A percentile compares a stretch with the other conserved stretches of the same genome.
These are phyloP conservation scores for Cladophialophora psammophila DNA, from an alignment of 2,329 filamentous ascomycete genomes.

Conservation along the genomic window DNA sequence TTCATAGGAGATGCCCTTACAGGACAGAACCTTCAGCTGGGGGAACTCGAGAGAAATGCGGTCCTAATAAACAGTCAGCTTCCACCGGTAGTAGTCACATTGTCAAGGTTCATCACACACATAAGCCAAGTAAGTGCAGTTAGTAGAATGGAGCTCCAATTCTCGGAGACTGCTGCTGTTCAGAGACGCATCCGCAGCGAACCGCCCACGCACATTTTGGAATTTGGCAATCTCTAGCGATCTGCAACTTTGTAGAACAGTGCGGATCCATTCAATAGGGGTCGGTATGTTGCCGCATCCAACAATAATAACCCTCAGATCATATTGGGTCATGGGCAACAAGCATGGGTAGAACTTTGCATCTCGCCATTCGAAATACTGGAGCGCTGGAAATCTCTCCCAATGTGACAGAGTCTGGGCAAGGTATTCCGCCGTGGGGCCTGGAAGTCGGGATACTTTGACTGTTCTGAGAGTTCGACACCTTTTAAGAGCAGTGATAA, in stretches of 20 bases:
- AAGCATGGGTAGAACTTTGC: background rate
- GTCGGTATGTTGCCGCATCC: background rate
- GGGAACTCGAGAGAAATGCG: background rate
- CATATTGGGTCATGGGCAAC: constrained; percentile 19
- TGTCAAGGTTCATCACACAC: background rate
- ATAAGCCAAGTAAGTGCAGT: background rate
- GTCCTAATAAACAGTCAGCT: background rate
- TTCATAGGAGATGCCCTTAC: background rate
- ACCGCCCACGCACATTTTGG: background rate
- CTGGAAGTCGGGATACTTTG: constrained; percentile 37
- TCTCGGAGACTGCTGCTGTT: background rate
- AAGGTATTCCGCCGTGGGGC: background rate
- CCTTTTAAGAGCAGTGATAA: constrained; percentile 46
- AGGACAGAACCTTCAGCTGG: background rate
- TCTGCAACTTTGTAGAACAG: constrained; percentile 18
- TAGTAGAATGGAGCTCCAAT: background rate
- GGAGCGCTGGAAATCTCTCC: constrained; percentile 12
- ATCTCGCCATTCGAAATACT: constrained; percentile 22
- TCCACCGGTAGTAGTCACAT: background rate
- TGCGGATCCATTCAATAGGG: background rate
- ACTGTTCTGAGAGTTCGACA: constrained; percentile 46
- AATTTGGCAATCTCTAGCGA: constrained; percentile 21
- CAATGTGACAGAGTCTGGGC: background rate
- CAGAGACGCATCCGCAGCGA: background rate
- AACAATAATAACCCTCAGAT: constrained; percentile 22